Evolutionary conservation across 345 rosid genomes (phyloP).

Genomic region (Pugionium dolabratum): DNA sequence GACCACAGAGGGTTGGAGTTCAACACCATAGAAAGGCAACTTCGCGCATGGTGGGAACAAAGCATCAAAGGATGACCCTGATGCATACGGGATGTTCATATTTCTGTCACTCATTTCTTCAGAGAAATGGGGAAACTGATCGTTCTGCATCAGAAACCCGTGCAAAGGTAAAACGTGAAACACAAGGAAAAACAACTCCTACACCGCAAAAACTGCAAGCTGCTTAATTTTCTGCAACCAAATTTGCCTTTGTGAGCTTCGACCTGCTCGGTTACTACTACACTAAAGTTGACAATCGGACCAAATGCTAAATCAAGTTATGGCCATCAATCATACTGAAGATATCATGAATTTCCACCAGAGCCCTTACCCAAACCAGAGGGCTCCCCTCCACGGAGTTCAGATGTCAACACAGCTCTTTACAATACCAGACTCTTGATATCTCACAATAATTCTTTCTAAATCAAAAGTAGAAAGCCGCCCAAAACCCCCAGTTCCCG

Average conservation of each 20-base stretch:
- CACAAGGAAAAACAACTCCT: slow-evolving; percentile 31
- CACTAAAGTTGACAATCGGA: slow-evolving; percentile 33
- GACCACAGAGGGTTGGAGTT: slow-evolving; percentile 67
- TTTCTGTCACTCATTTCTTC: slow-evolving; percentile 50
- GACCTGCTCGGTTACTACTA: slow-evolving; percentile 36
- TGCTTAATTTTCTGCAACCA: slow-evolving; percentile 37
- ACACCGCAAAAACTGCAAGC: slow-evolving; percentile 31
- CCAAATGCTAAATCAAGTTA: slow-evolving; percentile 42
- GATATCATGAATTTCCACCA: slow-evolving; percentile 36
- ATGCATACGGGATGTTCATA: slow-evolving; percentile 48
- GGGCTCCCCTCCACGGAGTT: slow-evolving; percentile 7
- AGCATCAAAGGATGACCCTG: slow-evolving; percentile 53
- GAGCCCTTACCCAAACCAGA: slow-evolving; percentile 38
- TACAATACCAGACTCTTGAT: slow-evolving; percentile 38
- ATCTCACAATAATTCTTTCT: slow-evolving; percentile 38
- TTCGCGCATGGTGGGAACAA: slow-evolving; percentile 58
- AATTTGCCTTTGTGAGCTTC: slow-evolving; percentile 35
- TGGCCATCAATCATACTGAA: slow-evolving; percentile 45
- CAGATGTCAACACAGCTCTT: slow-evolving; percentile 38
- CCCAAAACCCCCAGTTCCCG: slow-evolving; percentile 46
- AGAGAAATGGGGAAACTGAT: slow-evolving; percentile 45
- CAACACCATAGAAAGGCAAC: slow-evolving; percentile 55
- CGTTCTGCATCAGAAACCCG: slow-evolving; percentile 56
- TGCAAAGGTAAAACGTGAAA: slow-evolving; percentile 25
- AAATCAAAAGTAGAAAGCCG: slow-evolving; percentile 47